Evolutionary conservation across 2,329 filamentous ascomycete genomes (phyloP), one percentile per base, ranked within the genome.

Genomic region (Sphaceloma murrayae): DNA sequence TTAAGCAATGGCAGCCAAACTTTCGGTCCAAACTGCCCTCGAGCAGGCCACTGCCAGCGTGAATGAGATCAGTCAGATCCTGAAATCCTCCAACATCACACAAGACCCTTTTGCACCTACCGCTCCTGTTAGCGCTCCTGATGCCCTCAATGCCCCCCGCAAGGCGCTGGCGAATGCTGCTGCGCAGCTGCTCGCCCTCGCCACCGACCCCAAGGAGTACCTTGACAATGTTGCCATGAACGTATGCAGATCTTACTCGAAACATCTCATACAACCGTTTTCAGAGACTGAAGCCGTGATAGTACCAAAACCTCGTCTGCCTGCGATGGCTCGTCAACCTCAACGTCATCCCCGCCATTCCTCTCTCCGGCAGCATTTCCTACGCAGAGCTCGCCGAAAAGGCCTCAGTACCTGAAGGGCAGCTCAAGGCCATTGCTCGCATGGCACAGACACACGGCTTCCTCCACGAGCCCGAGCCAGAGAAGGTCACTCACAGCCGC

Each of bases 361-460:
- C 52, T 27, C 33, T 38, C 8, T 29, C 45, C 29, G 21, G 27
- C 11, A 17, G 19, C 40, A 43, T 43, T 8, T 34, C 40, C 24
- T 43, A 43, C 40, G 17, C 31, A 9, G 19, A 34, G 33, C 33
- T 47, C 30, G 45, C 36, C 21, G 11, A 34, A 18, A 32, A 32
- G 18, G 40, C 33, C 6, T 17, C 30, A 27, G 50, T 52, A 9
- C 49, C 50, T 16, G 45, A 48, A 8, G 34, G 39, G 19, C 47
- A 50, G 32, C 45, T 53, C 19, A 51, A 50, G 34, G 46, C 46
- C 47, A 45, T 54, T n/a, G 38, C 43, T 19, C 49, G 52, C 27
- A 54, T 54, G 52, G 52, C 52, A 11, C 48, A 52, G 14, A 46
- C 40, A 9, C 45, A 47, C 22, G 45, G 43, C 4, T 49, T 54